phyloP scores from a whole-genome alignment of 805 yeast species.

The Kodamaea jinghongensis region DNA sequence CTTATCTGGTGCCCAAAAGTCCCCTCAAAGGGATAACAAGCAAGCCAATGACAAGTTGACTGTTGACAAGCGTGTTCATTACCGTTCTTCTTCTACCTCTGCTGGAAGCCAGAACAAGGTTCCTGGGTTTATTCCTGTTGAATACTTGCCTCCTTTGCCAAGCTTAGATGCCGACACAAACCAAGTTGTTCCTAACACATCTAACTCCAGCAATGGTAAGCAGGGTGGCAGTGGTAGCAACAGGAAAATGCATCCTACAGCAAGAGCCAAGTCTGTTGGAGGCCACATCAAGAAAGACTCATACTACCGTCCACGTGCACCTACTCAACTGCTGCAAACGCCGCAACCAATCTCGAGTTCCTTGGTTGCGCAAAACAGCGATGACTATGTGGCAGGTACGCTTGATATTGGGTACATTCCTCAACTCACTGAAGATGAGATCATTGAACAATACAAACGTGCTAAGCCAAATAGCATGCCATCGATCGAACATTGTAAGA shows the following conservation, averaged over 20 bases:
- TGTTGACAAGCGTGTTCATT: conserved; percentile 13
- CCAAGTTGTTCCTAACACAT: conserved; percentile 13
- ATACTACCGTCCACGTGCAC: conserved; percentile 25
- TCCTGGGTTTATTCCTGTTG: conserved; percentile 43
- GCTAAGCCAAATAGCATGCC: conserved; percentile 85
- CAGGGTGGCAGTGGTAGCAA: conserved; percentile 9
- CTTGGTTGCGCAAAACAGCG: conserved; percentile 45
- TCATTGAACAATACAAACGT: conserved; percentile 40
- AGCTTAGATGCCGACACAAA: conserved; percentile 32
- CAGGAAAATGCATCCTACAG: conserved; percentile 66
- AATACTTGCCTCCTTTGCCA: conserved; percentile 45
- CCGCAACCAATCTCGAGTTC: conserved; percentile 42
- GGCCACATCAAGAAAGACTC: conserved; percentile 67
- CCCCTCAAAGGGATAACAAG: background rate
- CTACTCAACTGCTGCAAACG: conserved; percentile 11
- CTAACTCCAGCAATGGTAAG: conserved; percentile 8
- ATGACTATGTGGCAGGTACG: conserved; percentile 28
- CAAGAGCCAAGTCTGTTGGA: conserved; percentile 86
- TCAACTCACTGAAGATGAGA: conserved; percentile 38
- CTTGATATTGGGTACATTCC: conserved; percentile 28
- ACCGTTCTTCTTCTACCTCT: conserved; percentile 22
- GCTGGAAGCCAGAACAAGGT: conserved; percentile 18
- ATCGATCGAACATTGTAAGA: conserved; percentile 89
- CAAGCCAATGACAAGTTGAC: conserved; percentile 1
- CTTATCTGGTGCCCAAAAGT: conserved; percentile 8